A percentile compares a stretch with the other conserved stretches of the same genome.
Conservation (phyloP, 768 basidiomycete genomes). For the Pilatotrama ljubarskyi region DNA sequence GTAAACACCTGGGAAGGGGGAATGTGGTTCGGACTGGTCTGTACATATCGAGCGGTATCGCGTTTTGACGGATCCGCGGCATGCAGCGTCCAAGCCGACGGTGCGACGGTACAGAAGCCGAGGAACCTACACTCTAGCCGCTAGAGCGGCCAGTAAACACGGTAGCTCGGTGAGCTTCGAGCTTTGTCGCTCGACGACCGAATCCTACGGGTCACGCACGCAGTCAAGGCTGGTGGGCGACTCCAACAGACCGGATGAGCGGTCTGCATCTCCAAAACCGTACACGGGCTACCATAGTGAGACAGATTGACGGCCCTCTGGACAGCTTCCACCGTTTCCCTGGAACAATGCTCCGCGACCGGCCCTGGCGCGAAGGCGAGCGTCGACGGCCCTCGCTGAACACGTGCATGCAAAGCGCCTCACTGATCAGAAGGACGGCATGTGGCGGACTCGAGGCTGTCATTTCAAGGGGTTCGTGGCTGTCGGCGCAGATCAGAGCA, state of each 20-base stretch:
- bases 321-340: background rate
- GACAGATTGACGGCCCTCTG: background rate
- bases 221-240: background rate
- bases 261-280: background rate
- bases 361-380: background rate
- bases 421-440: constrained; percentile 12
- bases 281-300: background rate
- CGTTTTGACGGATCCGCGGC: background rate
- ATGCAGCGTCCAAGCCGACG: background rate
- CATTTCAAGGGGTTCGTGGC: background rate
- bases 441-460: constrained; percentile 14
- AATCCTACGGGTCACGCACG: background rate
- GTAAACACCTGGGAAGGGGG: background rate
- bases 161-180: background rate
- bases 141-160: background rate
- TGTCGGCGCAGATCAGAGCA: constrained; percentile 10
- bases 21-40: background rate
- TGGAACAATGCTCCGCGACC: background rate
- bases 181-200: no score
- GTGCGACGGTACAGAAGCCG: background rate
- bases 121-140: background rate
- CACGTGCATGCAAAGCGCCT: constrained; percentile 13
- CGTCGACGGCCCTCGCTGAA: background rate
- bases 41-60: background rate
- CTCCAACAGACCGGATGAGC: background rate